Evolutionary conservation across 352 stramenopile genomes (phyloP), one percentile per base, ranked within the genome.

Genomic region (Peronospora farinosa): DNA sequence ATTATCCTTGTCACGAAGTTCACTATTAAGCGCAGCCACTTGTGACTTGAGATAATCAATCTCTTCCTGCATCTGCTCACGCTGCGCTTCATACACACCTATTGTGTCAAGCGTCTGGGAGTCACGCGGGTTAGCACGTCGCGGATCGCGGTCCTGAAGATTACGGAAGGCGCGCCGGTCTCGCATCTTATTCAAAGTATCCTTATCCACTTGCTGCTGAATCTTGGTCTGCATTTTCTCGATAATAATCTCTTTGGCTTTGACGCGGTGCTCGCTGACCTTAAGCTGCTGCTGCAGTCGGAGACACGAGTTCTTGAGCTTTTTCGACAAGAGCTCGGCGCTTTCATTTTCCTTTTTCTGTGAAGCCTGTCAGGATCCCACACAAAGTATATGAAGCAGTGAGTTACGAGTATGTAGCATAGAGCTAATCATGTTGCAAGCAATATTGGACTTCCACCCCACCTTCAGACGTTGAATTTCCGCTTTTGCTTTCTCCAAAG

Each of bases 201-300:
- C 68, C 33, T 86, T 88, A 53, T 90, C 75, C 9, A 86, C 66
- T 35, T 89, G 72, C 51, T 88, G 74, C 49, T 89, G 73, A 3
- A 95, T 47, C 27, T 92, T 95, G 16, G 80, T 57, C 45, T 94
- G 82, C 63, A 95, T 83, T 10, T 68, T 72, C 25, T 95, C 77
- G 0, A 92, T 63, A 0, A 90, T 55, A 9, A 84, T 63, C 35
- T 95, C 84, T 47, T 93, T 95, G 3, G 83, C 81, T 54, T 91
- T 91, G 5, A 95, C 84, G 3, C 83, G 73, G 19, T 94, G 84
- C 39, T 95, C 83, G 40, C 79, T 92, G 3, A 91, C 74, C 52
- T 90, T 90, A 0, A 95, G 56, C 51, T 95, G 82, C 42, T 94
- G 84, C 56, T 91, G 71, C 16, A 92, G 60, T 30, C 78, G 77